A percentile compares a stretch with the other conserved stretches of the same genome.
Conservation (phyloP, 441 rosid genomes). For the Gossypium davidsonii region DNA sequence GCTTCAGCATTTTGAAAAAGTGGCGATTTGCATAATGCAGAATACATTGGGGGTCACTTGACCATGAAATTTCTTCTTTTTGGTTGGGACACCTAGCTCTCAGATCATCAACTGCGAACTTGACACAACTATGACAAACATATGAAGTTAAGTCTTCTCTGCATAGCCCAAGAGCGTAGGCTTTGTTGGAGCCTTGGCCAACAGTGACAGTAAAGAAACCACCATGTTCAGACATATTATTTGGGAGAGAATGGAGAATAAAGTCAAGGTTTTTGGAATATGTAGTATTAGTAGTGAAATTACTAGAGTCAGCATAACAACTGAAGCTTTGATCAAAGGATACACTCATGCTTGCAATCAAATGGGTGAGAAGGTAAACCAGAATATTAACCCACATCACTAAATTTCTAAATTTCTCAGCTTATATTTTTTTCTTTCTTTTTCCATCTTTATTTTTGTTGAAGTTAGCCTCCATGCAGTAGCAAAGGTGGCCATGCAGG, state of each 20-base stretch:
- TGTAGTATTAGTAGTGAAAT: conserved; percentile 2
- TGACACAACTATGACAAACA: too few species aligned
- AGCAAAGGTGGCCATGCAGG: too few species aligned
- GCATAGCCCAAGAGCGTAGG: not conserved
- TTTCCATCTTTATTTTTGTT: too few species aligned
- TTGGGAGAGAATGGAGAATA: conserved; percentile 15
- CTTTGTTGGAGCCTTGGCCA: conserved; percentile 7
- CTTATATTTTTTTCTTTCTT: too few species aligned
- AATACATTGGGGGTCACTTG: too few species aligned
- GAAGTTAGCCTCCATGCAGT: too few species aligned
- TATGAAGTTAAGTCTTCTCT: too few species aligned
- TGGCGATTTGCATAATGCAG: too few species aligned
- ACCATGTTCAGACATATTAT: not conserved
- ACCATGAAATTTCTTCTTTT: too few species aligned
- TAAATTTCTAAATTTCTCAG: too few species aligned
- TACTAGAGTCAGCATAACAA: conserved; percentile 8
- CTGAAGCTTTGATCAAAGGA: not conserved
- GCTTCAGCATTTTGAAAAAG: too few species aligned
- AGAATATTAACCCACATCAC: not conserved
- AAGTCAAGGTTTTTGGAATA: not conserved
- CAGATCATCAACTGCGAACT: not conserved
- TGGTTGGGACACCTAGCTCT: too few species aligned
- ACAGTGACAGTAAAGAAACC: not conserved
- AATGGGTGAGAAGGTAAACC: not conserved
- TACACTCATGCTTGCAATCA: not conserved